Base-by-base conservation (phyloP, 2,329 filamentous ascomycete species). In the Curvularia sp. region DNA sequence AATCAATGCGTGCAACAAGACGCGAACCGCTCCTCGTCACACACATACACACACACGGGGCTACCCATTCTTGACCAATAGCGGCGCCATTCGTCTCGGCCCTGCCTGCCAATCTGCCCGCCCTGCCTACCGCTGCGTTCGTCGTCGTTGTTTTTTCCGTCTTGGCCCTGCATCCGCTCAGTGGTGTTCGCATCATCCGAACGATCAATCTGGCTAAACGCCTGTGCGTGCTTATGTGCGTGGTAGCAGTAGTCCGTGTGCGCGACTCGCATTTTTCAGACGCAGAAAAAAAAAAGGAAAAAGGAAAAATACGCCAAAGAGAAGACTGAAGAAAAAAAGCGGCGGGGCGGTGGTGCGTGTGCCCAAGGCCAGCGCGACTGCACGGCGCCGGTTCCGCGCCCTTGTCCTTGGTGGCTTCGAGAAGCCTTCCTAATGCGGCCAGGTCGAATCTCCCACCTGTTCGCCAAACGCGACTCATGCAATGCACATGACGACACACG, bases 181-280 rank as follows among this genome's bases (percentile, higher is more conserved):
- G 23, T 41, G 45, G 49, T 43, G 59, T 55, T 53, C 58, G 60
- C 60, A 63, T 57, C 45, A 46, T 57, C 60, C 48, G 53, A 58
- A 58, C 63, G 27, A 68, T 68, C 68, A 71, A 72, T 68, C 69
- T 65, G 64, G 67, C 64, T 66, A 66, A 68, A 72, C 67, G 58
- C 42, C 45, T 55, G 55, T 27, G 25, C 25, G 25, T 7, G 4
- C 25, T 27, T n/a, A n/a, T n/a, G n/a, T n/a, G n/a, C n/a, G n/a
- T n/a, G n/a, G n/a, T n/a, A n/a, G 30, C 10, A 32, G 4, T 12
- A 1, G 30, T 32, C 9, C 5, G 30, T 32, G 30, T 27, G 4
- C 30, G 5, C 30, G 30, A 15, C 30, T 32, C 30, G 30, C 30
- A 32, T 10, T 32, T 3, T 32, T 12, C 30, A 13, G 10, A 32